Evolutionary conservation across 2,329 filamentous ascomycete species (phyloP), one percentile per base, ranked within the genome.

Genomic region (Ceratocystis harringtonii): DNA sequence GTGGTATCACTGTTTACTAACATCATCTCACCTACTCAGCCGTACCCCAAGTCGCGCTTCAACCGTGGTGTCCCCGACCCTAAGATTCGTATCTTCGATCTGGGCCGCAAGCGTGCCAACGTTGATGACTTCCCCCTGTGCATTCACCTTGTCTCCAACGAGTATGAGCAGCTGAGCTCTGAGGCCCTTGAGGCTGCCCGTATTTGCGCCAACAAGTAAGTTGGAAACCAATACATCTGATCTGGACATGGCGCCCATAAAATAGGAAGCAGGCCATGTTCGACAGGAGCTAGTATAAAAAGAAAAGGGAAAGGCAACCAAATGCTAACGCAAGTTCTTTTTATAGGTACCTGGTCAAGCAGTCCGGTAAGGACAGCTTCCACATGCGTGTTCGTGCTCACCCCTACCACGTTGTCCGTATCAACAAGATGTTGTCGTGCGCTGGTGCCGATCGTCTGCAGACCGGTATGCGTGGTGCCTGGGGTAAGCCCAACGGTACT

Each of bases 351-450:
- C 78, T 88, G 71, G 84, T 86, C 79, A 88, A 88, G 83, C 78
- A 79, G 73, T 78, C 80, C 73, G 85, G 85, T 78, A 88, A 88
- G 82, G 85, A 88, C 75, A 78, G 79, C 76, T 88, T 88, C 84
- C 85, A 88, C 78, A 80, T 88, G 72, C 85, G 85, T 74, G 83
- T 88, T 76, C 85, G 94, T 77, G 92, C 91, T 76, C 94, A 99
- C 86, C 94, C 94, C 72, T 99, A 90, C 90, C 94, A 99, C 85
- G 94, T 99, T 81, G 89, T 99, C 85, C 94, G 94, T 82, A 99
- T 99, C 92, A 99, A 99, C 91, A 99, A 99, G 89, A 99, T 99
- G 94, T 92, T 99, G 90, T 97, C 94, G 78, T 99, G 94, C 81
- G 94, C 94, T 76, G 94, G 94, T 86, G 94, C 94, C 87, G 94